Evolutionary conservation across 441 rosid genomes (phyloP).

Genomic region (Arabidopsis hybrid): DNA sequence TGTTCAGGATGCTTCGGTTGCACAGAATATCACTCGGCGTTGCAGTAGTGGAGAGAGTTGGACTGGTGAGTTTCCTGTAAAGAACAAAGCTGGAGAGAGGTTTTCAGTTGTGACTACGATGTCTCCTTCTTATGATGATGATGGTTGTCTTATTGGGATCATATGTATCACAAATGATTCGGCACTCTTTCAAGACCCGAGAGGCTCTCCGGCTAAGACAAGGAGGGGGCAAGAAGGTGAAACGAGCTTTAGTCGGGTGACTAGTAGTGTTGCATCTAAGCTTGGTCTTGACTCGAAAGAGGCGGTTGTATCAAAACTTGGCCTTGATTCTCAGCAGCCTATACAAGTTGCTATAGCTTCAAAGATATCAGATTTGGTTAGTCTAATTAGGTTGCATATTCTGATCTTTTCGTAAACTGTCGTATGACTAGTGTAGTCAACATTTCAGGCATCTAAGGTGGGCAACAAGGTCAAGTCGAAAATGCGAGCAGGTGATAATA

Average conservation of each 20-base stretch:
- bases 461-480: constrained; percentile 84
- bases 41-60: constrained; percentile 75
- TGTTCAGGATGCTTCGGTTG: constrained; percentile 58
- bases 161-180: constrained; percentile 73
- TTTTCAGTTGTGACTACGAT: constrained; percentile 65
- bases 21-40: constrained; percentile 56
- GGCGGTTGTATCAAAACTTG: constrained; percentile 61
- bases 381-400: constrained; percentile 45
- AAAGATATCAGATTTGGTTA: constrained; percentile 88
- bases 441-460: constrained; percentile 78
- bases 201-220: constrained; percentile 39
- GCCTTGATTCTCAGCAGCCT: constrained; percentile 93
- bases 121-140: constrained; percentile 85
- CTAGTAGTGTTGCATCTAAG: constrained; percentile 54
- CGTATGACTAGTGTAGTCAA: constrained; percentile 43
- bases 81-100: constrained; percentile 72
- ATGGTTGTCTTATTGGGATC: constrained; percentile 73
- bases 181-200: constrained; percentile 55
- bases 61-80: constrained; percentile 87
- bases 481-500: constrained; percentile 65
- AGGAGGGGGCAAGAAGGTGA: constrained; percentile 54
- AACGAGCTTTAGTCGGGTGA: constrained; percentile 55
- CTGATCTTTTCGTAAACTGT: constrained; percentile 26
- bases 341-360: constrained; percentile 85
- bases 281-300: constrained; percentile 43